Evolutionary conservation across 2,329 filamentous ascomycete species (phyloP), one percentile per base, ranked within the genome.

Genomic region (Dactylellina leptospora): DNA sequence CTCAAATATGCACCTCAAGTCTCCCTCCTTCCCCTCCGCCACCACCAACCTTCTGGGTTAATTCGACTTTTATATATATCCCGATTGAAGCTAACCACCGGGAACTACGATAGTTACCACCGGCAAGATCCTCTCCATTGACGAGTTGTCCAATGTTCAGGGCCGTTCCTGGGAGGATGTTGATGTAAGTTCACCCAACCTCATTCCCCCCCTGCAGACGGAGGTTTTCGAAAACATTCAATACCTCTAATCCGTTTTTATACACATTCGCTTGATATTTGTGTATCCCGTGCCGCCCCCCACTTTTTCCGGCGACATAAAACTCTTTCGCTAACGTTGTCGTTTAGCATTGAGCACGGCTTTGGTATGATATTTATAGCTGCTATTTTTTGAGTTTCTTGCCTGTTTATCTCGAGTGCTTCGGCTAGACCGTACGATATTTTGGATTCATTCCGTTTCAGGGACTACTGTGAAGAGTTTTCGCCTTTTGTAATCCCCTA

Each of bases 111-210:
- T 28, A 72, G 68, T 97, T 79, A 97, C 93, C 4, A 92, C 89
- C 10, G 93, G 93, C 54, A 92, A 95, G 81, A 86, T 91, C 76
- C 92, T 96, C 86, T 95, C 90, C 1, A 87, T 89, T 78, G 90
- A 93, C 63, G 93, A 97, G 80, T 84, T 97, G 74, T 84, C 88
- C 75, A 88, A 90, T 60, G 92, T 97, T 25, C 89, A 95, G 79
- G 93, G 93, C 74, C 86, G 93, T 75, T 90, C 91, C 76, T 97
- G 93, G 93, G 92, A 96, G 81, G 92, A 74, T 44, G 66, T 74
- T 74, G 74, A 72, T 59, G 68, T 72, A 59, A 72, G 68, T 72
- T 44, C 25, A n/a, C n/a, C 48, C 36, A 8, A 13, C 27, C 10
- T 18, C 22, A 36, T 48, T 56, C 28, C 27, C 64, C 66, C 45